A percentile compares a stretch with the other conserved stretches of the same genome.
These are phyloP conservation scores for Trichoderma parareesei DNA, from an alignment of 495 filamentous ascomycete genomes.

Conservation along the genomic window DNA sequence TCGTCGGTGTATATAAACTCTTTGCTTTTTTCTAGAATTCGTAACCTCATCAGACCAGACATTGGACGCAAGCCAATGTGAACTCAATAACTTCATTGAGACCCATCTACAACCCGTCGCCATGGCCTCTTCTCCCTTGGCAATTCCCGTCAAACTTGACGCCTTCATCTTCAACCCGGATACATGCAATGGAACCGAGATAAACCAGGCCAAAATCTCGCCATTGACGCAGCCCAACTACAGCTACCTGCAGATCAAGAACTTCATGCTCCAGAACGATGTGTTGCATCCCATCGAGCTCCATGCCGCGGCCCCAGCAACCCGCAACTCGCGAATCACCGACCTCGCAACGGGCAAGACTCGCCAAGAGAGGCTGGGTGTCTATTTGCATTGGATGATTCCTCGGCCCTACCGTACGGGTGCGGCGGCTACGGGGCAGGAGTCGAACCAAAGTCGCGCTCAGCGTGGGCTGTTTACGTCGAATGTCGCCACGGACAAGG, in stretches of 20 bases:
- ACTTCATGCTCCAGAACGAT: constrained; percentile 32
- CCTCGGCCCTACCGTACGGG: constrained; percentile 39
- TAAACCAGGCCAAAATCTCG: constrained; percentile 28
- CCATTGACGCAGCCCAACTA: constrained; percentile 52
- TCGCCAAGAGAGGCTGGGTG: constrained; percentile 31
- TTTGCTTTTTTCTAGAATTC: too few species aligned
- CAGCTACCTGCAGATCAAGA: constrained; percentile 35
- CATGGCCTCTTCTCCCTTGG: constrained; percentile 7
- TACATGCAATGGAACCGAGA: constrained; percentile 17
- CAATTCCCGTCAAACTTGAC: constrained; percentile 31
- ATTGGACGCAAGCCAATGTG: too few species aligned
- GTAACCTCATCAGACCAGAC: too few species aligned
- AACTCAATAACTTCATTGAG: too few species aligned
- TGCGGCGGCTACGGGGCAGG: constrained; percentile 21
- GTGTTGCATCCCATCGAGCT: constrained; percentile 36
- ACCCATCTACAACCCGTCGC: too few species aligned
- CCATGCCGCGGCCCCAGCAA: constrained; percentile 26
- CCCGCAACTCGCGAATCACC: constrained; percentile 33
- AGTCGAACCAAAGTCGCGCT: constrained; percentile 1
- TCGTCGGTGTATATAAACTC: too few species aligned
- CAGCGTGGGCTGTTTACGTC: too few species aligned
- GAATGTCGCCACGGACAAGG: not conserved
- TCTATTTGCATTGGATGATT: constrained; percentile 48
- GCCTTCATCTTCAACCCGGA: constrained; percentile 35
- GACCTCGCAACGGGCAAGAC: constrained; percentile 27